Conservation (phyloP, 208 protist species). For the Leishmania amazonensis region DNA sequence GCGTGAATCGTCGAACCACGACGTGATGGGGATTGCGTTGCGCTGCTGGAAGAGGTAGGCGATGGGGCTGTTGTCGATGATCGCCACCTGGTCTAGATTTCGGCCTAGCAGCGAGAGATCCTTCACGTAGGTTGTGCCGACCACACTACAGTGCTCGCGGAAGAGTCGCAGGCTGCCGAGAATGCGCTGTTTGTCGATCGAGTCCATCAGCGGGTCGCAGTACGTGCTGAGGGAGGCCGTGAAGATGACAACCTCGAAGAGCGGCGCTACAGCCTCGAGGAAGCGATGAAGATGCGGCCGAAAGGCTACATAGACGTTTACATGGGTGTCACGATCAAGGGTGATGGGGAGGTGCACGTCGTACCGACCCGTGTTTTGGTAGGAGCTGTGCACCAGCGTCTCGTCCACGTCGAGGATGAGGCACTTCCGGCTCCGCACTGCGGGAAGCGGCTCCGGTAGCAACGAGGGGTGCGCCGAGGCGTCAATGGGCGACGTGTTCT, state of each 20-base stretch:
- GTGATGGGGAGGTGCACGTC: constrained; percentile 74
- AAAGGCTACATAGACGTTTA: constrained; percentile 87
- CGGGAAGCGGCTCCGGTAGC: constrained; percentile 50
- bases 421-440: constrained; percentile 62
- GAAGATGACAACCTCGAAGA: constrained; percentile 91
- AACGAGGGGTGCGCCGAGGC: constrained; percentile 63
- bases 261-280: constrained; percentile 54
- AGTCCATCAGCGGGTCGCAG: constrained; percentile 82
- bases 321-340: constrained; percentile 48
- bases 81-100: constrained; percentile 63
- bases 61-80: constrained; percentile 93
- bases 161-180: constrained; percentile 75
- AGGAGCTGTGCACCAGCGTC: constrained; percentile 90
- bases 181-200: constrained; percentile 60
- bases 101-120: constrained; percentile 88
- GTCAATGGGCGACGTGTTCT: constrained; percentile 84
- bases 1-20: constrained; percentile 86
- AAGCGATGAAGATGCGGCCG: constrained; percentile 85
- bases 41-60: constrained; percentile 90
- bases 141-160: constrained; percentile 85
- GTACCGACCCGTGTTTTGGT: constrained; percentile 55
- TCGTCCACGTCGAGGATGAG: constrained; percentile 92
- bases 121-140: constrained; percentile 85
- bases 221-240: constrained; percentile 86
- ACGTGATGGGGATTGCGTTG: constrained; percentile 88